These are phyloP conservation scores for Agapanthus africanus DNA, from an alignment of 106 monocot species.

Conservation along the genomic window DNA sequence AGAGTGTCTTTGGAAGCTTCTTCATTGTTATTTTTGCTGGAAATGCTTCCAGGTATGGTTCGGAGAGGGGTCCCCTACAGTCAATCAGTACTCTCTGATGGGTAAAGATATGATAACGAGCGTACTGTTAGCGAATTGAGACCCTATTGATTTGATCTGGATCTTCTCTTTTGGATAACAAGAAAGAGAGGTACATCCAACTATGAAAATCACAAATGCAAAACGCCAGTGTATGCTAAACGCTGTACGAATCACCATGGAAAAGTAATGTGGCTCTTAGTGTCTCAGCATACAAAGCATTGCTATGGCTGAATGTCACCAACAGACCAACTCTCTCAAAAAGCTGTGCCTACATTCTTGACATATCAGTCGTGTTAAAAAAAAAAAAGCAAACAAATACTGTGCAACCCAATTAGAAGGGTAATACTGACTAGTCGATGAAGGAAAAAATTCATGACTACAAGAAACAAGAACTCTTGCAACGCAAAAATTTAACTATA, in stretches of 20 bases:
- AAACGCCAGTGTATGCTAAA: background rate
- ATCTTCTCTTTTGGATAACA: background rate
- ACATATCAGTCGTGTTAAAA: too few relatives aligned
- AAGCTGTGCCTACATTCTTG: too few relatives aligned
- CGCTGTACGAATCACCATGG: background rate
- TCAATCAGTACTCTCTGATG: background rate
- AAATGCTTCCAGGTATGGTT: background rate
- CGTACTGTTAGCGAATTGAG: background rate
- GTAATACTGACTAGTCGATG: too few relatives aligned
- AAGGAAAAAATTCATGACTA: too few relatives aligned
- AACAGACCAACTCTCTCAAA: too few relatives aligned
- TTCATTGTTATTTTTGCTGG: background rate
- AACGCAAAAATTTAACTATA: too few relatives aligned
- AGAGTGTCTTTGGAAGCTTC: background rate
- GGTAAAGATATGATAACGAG: background rate
- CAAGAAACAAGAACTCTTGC: too few relatives aligned
- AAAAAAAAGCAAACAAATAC: too few relatives aligned
- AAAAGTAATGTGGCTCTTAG: background rate
- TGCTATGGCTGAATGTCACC: too few relatives aligned
- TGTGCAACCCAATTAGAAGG: too few relatives aligned
- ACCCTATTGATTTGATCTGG: background rate
- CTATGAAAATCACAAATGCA: background rate
- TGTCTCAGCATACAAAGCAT: constrained; percentile 2
- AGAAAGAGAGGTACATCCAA: background rate
- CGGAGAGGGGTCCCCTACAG: background rate